These are phyloP conservation scores for Eimeria praecox DNA, from an alignment of 169 alveolate species.

Conservation along the genomic window DNA sequence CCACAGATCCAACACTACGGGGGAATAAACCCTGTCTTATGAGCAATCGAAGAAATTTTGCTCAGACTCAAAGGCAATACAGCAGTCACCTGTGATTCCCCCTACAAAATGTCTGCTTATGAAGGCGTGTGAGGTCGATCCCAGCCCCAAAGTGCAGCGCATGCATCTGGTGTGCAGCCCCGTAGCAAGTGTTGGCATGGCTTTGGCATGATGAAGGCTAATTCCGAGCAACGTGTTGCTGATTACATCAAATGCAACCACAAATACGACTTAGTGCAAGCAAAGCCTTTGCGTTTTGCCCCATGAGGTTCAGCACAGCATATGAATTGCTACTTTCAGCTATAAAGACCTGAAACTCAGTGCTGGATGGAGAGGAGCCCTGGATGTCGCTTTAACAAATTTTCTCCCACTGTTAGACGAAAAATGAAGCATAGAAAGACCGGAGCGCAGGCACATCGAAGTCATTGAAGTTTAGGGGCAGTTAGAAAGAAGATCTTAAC, in stretches of 20 bases:
- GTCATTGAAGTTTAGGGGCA: neutral
- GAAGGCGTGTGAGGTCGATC: neutral
- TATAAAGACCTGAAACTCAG: neutral
- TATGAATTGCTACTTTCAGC: neutral
- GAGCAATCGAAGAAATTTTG: neutral
- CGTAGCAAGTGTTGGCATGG: neutral
- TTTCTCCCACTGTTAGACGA: neutral
- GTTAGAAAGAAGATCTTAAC: neutral
- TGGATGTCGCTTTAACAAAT: neutral
- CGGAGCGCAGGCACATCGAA: neutral
- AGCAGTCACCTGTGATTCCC: neutral
- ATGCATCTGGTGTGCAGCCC: constrained; percentile 72
- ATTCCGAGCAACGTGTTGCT: neutral
- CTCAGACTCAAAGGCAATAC: neutral
- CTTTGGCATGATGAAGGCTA: neutral
- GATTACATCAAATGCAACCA: neutral
- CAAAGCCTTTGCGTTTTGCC: too few species aligned
- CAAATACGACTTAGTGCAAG: too few species aligned
- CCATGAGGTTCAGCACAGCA: neutral
- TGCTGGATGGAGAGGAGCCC: neutral
- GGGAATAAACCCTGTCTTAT: too few species aligned
- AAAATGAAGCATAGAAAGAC: neutral
- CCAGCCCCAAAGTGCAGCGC: constrained; percentile 30
- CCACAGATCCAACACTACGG: neutral
- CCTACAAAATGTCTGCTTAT: neutral